Evolutionary conservation across 2,329 filamentous ascomycete genomes (phyloP), one percentile per base, ranked within the genome.

Genomic region (Sporothrix inflata): DNA sequence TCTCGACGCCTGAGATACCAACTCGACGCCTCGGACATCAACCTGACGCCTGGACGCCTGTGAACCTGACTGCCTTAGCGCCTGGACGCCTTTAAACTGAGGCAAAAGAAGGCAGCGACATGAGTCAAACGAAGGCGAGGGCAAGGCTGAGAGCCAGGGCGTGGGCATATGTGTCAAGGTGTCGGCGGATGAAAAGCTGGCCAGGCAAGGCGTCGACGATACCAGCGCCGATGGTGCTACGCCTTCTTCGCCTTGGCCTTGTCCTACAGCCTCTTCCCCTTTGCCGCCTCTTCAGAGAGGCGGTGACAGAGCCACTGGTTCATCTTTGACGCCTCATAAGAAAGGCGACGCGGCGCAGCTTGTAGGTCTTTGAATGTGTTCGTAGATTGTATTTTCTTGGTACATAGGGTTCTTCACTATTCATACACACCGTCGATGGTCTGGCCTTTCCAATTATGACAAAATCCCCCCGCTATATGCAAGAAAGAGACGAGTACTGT

Each of bases 11-110:
- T 45, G 57, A 42, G 16, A 21, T 42, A 27, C 8, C 60, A 45
- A 16, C 38, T 65, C 38, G 60, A 65, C 60, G 60, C 60, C 60
- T 65, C 60, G 60, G 60, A 65, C 60, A 65, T 19, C 38, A 65
- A 65, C 21, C 2, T 34, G 21, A 7, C 51, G 51, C 51, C 14
- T 30, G 45, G 45, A 47, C 45, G 45, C 45, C 45, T 47, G 3
- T 19, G 19, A 16, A 47, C 45, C 30, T 34, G 47, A 16, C 9
- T 49, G 51, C 51, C 30, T 45, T n/a, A 14, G 40, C 12, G 38
- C 60, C 60, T 65, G 38, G 60, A 65, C 60, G 60, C 60, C 60
- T 60, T n/a, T 2, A 53, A 24, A 24, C 21, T 24, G n/a, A 40
- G 30, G 55, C 9, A 11, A 8, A 38, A 19, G 4, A 51, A n/a